Evolutionary conservation across 345 rosid genomes (phyloP).

Genomic region (Lenwebbia sp.): DNA sequence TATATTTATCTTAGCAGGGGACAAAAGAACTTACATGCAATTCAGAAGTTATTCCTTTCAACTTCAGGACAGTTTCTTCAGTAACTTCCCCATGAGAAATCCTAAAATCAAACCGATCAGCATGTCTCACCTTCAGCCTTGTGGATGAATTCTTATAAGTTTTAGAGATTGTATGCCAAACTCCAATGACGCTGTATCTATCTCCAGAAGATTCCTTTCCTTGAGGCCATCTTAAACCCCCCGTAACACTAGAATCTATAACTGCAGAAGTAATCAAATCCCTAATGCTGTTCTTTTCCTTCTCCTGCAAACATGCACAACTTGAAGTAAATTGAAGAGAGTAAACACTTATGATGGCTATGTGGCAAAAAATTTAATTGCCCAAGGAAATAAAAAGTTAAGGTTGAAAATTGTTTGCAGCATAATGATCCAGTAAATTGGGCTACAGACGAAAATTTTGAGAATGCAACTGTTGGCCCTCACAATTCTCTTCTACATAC

Average conservation of each 20-base stretch:
- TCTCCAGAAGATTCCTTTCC: slow-evolving; percentile 28
- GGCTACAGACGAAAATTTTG: background rate
- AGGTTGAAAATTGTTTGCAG: background rate
- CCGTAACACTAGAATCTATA: slow-evolving; percentile 48
- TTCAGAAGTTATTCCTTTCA: slow-evolving; percentile 35
- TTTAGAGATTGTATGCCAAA: slow-evolving; percentile 29
- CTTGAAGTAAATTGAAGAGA: background rate
- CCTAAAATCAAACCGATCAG: slow-evolving; percentile 46
- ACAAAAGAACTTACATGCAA: slow-evolving; percentile 4
- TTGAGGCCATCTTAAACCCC: slow-evolving; percentile 61
- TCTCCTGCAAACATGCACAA: slow-evolving; percentile 27
- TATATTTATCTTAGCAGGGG: background rate
- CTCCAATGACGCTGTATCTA: slow-evolving; percentile 32
- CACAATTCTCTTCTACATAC: background rate
- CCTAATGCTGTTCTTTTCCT: slow-evolving; percentile 34
- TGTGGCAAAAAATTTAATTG: background rate
- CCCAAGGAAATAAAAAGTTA: background rate
- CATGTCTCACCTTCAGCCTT: slow-evolving; percentile 39
- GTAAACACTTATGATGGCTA: background rate
- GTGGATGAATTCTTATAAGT: slow-evolving; percentile 25
- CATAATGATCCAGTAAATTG: background rate
- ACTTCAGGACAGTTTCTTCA: slow-evolving; percentile 27
- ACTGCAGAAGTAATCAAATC: slow-evolving; percentile 38
- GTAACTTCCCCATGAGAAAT: slow-evolving; percentile 22
- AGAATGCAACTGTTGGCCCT: background rate